Conservation (phyloP, 352 stramenopile genomes). For the Phytophthora idaei region DNA sequence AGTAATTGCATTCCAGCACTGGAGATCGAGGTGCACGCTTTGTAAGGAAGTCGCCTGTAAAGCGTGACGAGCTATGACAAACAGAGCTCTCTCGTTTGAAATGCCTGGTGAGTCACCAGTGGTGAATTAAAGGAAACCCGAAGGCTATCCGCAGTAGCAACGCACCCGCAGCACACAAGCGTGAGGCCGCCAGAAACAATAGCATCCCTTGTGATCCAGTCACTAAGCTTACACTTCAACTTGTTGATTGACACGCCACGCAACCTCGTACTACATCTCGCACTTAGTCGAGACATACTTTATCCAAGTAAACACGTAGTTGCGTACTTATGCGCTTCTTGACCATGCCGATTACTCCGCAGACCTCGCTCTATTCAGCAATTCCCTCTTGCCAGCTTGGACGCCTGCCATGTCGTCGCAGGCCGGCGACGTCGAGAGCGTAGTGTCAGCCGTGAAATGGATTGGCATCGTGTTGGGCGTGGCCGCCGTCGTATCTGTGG, state of each 20-base stretch:
- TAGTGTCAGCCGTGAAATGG: constrained; percentile 47
- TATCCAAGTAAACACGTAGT: background rate
- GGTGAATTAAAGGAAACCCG: too few species aligned
- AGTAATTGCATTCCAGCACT: too few species aligned
- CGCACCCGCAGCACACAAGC: too few species aligned
- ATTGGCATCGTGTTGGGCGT: constrained; percentile 41
- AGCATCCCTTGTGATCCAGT: background rate
- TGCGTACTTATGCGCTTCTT: background rate
- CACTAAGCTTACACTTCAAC: background rate
- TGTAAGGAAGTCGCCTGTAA: too few species aligned
- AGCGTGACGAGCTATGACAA: too few species aligned
- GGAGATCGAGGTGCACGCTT: too few species aligned
- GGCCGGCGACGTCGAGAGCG: constrained; percentile 31
- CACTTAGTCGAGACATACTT: constrained; percentile 18
- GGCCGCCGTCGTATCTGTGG: constrained; percentile 34
- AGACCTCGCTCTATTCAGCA: constrained; percentile 13
- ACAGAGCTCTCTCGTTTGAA: too few species aligned
- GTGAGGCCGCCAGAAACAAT: too few species aligned
- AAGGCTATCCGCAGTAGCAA: too few species aligned
- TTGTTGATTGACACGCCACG: constrained; percentile 2
- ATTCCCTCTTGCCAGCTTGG: constrained; percentile 4
- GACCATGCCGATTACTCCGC: background rate
- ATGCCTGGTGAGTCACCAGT: too few species aligned
- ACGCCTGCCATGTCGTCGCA: constrained; percentile 24
- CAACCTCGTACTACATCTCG: constrained; percentile 4